Percentiles rank a stretch among this genome's conserved stretches.
Evolutionary conservation across 352 stramenopile species (phyloP).

Genomic region (Phytopythium montanum): DNA sequence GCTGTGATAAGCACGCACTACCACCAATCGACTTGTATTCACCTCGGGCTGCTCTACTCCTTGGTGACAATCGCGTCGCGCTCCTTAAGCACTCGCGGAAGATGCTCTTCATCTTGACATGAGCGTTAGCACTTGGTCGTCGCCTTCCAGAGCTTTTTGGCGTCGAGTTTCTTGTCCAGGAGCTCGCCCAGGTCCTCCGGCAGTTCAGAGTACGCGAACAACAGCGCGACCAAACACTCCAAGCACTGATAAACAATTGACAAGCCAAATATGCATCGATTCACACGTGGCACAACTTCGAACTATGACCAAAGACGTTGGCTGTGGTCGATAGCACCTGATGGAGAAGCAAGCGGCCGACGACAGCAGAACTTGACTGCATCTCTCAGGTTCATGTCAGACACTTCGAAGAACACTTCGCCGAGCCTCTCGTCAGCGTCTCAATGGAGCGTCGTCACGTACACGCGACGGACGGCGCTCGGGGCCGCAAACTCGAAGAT

Average conservation of each 20-base stretch:
- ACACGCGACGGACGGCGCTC: not conserved
- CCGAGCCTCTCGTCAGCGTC: no score
- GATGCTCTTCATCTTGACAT: slow-evolving; percentile 2
- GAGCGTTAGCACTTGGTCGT: not conserved
- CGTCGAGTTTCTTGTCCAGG: slow-evolving; percentile 5
- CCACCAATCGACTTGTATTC: not conserved
- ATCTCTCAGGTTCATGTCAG: no score
- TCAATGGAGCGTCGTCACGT: not conserved
- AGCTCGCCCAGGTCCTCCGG: not conserved
- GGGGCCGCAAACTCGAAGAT: not conserved
- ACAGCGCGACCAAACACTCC: no score
- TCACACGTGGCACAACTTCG: no score
- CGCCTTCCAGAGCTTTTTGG: slow-evolving; percentile 1
- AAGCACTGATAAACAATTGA: no score
- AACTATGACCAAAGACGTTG: no score
- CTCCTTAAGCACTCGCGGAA: slow-evolving; percentile 7
- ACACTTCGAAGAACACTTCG: no score
- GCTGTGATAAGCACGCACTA: slow-evolving; percentile 3
- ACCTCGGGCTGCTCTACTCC: not conserved
- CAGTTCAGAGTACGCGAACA: not conserved
- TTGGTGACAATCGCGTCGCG: not conserved
- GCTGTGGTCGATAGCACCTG: no score
- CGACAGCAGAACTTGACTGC: no score
- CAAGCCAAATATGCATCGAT: no score
- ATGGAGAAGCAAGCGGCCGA: no score